Conservation (phyloP, 257 asterid species). For the Ajuga chamaepitys region DNA sequence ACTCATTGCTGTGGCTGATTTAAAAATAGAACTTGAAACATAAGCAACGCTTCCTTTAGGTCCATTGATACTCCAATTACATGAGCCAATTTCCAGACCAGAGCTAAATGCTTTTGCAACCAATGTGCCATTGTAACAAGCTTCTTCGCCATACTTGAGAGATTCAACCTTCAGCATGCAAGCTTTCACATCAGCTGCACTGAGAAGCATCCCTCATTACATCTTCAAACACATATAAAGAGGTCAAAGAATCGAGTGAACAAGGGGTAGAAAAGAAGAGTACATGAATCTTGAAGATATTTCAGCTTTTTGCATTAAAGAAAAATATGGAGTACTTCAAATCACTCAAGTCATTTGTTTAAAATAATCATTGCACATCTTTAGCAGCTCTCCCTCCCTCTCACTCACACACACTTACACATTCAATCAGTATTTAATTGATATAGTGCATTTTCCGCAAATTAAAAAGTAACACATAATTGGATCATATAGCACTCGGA, state of each 20-base stretch:
- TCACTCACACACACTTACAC: background rate
- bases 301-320: background rate
- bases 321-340: background rate
- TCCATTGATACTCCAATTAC: slow-evolving; percentile 68
- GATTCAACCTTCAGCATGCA: slow-evolving; percentile 68
- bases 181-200: slow-evolving; percentile 89
- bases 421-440: background rate
- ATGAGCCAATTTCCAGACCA: slow-evolving; percentile 88
- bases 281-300: background rate
- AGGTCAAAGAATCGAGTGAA: background rate
- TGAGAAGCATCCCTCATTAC: slow-evolving; percentile 40
- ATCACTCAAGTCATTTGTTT: background rate
- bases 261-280: background rate
- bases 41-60: slow-evolving; percentile 59
- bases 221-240: slow-evolving; percentile 8
- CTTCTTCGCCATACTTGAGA: slow-evolving; percentile 82
- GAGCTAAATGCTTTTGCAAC: slow-evolving; percentile 66
- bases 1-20: slow-evolving; percentile 46
- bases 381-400: too few species aligned
- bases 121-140: slow-evolving; percentile 74
- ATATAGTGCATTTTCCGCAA: background rate
- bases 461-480: background rate
- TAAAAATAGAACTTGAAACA: slow-evolving; percentile 57
- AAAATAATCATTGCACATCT: background rate
- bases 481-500: background rate